Conservation (phyloP, 2,329 filamentous ascomycete genomes). For the Venturia asperata region DNA sequence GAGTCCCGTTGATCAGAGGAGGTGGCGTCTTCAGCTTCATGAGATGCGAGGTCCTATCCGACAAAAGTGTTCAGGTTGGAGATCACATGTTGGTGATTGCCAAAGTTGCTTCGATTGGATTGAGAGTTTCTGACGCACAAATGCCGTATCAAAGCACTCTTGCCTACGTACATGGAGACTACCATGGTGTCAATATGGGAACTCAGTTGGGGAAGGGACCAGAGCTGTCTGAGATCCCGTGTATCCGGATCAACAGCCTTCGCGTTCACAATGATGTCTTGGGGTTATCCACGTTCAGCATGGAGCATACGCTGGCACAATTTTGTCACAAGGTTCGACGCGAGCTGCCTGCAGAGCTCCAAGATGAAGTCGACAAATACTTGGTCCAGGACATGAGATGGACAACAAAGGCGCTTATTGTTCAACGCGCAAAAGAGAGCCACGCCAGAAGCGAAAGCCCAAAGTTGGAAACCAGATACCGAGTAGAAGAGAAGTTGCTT, state of each 20-base stretch:
- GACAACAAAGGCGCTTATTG: neutral
- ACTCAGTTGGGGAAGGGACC: no score
- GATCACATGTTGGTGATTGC: conserved; percentile 45
- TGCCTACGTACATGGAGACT: neutral
- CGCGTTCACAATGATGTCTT: neutral
- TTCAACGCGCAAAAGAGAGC: neutral
- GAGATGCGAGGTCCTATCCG: conserved; percentile 31
- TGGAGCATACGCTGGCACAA: neutral
- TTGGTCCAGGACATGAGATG: neutral
- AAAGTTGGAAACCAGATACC: neutral
- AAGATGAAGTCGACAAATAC: neutral
- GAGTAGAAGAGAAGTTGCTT: neutral
- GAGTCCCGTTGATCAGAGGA: conserved; percentile 13
- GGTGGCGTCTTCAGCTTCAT: conserved; percentile 24
- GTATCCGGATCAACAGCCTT: neutral
- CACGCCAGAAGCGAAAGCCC: neutral
- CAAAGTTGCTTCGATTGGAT: conserved; percentile 27
- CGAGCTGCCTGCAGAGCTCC: neutral
- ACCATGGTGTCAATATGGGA: neutral
- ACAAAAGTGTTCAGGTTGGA: conserved; percentile 35
- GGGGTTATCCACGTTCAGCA: neutral
- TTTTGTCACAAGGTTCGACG: neutral
- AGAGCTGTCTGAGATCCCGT: no score
- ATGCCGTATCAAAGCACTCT: neutral
- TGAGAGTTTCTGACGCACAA: neutral